A percentile compares a stretch with the other conserved stretches of the same genome.
phyloP scores from a whole-genome alignment of 441 rosid species.

The Syzygium syzygioides region DNA sequence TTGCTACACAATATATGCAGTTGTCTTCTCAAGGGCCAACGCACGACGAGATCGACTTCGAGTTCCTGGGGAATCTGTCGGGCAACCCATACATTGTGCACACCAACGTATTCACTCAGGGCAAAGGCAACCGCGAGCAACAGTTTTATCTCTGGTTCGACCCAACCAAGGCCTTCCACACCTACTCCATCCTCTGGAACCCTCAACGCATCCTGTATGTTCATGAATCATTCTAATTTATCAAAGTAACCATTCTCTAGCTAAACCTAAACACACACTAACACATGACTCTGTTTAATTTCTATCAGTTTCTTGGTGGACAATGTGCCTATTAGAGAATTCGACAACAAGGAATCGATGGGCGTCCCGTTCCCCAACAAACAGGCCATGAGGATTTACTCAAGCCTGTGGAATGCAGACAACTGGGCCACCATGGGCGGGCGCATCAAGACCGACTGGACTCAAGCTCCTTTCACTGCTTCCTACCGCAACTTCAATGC shows the following conservation, averaged over 20 bases:
- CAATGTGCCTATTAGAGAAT: neutral
- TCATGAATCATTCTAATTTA: neutral
- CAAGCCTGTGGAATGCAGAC: neutral
- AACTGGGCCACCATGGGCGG: neutral
- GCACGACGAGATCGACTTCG: neutral
- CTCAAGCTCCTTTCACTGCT: neutral
- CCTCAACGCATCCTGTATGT: neutral
- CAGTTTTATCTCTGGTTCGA: neutral
- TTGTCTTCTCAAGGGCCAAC: neutral
- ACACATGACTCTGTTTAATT: neutral
- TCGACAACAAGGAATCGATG: neutral
- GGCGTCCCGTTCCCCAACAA: neutral
- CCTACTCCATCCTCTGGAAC: neutral
- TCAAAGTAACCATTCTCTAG: neutral
- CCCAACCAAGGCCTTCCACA: neutral
- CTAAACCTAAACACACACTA: neutral
- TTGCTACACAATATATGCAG: neutral
- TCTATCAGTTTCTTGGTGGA: neutral
- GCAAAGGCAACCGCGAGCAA: neutral
- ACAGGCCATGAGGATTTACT: neutral
- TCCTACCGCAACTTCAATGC: neutral
- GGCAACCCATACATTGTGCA: neutral
- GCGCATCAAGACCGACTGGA: neutral
- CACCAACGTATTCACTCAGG: neutral
- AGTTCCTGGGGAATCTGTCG: neutral